Evolutionary conservation across 2,329 filamentous ascomycete genomes (phyloP).

Genomic region (Xylariaceae sp.): DNA sequence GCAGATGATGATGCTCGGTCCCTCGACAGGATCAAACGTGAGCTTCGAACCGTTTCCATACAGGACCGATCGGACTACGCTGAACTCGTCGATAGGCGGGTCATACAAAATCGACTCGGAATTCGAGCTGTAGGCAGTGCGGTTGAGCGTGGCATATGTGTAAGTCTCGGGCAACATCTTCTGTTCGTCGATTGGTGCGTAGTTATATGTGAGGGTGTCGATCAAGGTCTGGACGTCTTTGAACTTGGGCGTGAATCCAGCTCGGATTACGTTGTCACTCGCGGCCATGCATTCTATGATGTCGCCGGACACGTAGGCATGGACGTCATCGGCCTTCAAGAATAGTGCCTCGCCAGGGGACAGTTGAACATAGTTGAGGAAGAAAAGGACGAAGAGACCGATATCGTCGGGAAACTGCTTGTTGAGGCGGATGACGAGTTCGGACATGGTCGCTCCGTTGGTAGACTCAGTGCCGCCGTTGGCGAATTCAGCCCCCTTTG

Average conservation of each 20-base stretch:
- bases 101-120: conserved; percentile 77
- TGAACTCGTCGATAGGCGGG: conserved; percentile 94
- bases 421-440: conserved; percentile 72
- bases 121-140: conserved; percentile 70
- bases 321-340: conserved; percentile 92
- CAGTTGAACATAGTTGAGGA: conserved; percentile 91
- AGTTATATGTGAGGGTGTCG: conserved; percentile 89
- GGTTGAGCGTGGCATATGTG: conserved; percentile 77
- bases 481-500: conserved; percentile 68
- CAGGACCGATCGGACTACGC: conserved; percentile 75
- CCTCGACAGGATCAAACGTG: conserved; percentile 80
- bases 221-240: conserved; percentile 90
- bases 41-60: conserved; percentile 69
- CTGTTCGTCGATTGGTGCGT: conserved; percentile 89
- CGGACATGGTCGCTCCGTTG: conserved; percentile 63
- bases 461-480: conserved; percentile 64
- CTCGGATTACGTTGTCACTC: conserved; percentile 97
- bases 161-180: conserved; percentile 87
- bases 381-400: conserved; percentile 91
- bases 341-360: conserved; percentile 91
- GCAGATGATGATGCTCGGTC: conserved; percentile 89
- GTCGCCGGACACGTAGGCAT: conserved; percentile 88
- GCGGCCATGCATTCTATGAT: conserved; percentile 99
- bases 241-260: conserved; percentile 97
- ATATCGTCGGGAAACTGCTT: conserved; percentile 84